Base-by-base conservation (phyloP, 345 rosid genomes). In the Laguncularia racemosa region DNA sequence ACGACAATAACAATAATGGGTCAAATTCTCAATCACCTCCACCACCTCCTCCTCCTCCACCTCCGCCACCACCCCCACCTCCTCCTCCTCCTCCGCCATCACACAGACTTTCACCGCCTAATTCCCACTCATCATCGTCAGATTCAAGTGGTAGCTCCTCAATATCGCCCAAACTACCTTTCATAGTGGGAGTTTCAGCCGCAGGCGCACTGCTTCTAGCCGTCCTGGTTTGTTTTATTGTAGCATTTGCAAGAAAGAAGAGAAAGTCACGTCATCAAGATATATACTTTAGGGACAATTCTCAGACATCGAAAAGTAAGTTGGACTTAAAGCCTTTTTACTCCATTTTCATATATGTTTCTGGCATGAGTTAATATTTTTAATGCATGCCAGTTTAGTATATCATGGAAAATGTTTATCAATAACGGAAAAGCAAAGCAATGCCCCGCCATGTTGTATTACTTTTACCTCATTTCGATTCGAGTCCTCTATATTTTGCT, bases 241-340 rank as follows among this genome's bases (percentile, higher is more conserved):
- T 78, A 18, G 63, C 79, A 48, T 64, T 76, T 60, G 70, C 73
- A 44, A 80, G 75, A 51, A 88, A 76, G 75, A 84, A 61, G 78
- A 81, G 68, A 59, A 73, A 64, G 62, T 49, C 58, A 18, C 51
- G 59, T 50, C 68, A 69, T 54, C 72, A 67, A 11, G 67, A 71
- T 71, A 67, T 67, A 17, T 74, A 74, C 54, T 75, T 73, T 69
- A 57, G 61, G 5, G 75, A 66, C 65, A 66, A 52, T 12, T 52
- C 67, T 53, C 52, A 21, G 1, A 45, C 51, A 46, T 68, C 68
- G 55, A 67, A 20, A 46, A 18, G 62, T 61, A 52, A 46, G 48
- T 14, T 17, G 16, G 43, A 20, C 26, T 44, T 28, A 0, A 7
- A 60, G 51, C 61, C 66, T 67, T 61, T 57, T 28, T 16, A 23